Evolutionary conservation across 2,329 filamentous ascomycete genomes (phyloP), one percentile per base, ranked within the genome.

Genomic region (Sodiomyces alkalinus): DNA sequence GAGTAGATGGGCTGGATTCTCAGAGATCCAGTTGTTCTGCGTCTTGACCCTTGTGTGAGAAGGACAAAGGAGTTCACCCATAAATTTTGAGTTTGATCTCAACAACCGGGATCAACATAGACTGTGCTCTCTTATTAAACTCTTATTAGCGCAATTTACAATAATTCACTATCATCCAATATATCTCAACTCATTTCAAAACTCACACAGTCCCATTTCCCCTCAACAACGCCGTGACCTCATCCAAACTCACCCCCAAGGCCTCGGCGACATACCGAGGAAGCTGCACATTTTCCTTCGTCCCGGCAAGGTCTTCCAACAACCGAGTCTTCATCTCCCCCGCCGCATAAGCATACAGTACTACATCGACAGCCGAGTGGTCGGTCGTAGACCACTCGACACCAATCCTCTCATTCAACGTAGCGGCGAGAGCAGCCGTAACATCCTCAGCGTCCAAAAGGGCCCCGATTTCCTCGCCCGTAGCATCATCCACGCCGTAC

Each of bases 331-430:
- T 39, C 35, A 39, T 38, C 12, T 38, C 33, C 17, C 39, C 41
- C 5, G 37, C 27, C 5, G 36, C 52, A 21, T 54, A 49, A 3
- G 48, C 50, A 22, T 48, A 48, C 6, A 56, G 37, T 1, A 41
- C 49, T 12, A 47, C 42, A 32, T 54, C 52, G 16, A 47, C 43
- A 22, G 40, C 51, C 3, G 46, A 47, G 32, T 56, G 53, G 0
- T 51, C 52, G 7, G 45, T 42, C 4, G 51, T 55, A 5, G 43
- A 41, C 50, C 51, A 55, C 21, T 45, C 41, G 4, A 52, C 34
- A 1, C 48, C 45, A 2, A 44, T 41, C 9, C 47, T 42, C 8
- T 35, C 34, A 19, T 41, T 45, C 8, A 54, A 26, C 3, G 47
- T 34, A 7, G 37, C 30, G 5, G 41, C 42, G 3, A 54, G 31